phyloP scores from a whole-genome alignment of 352 stramenopile species.

The Phytophthora ohioensis region DNA sequence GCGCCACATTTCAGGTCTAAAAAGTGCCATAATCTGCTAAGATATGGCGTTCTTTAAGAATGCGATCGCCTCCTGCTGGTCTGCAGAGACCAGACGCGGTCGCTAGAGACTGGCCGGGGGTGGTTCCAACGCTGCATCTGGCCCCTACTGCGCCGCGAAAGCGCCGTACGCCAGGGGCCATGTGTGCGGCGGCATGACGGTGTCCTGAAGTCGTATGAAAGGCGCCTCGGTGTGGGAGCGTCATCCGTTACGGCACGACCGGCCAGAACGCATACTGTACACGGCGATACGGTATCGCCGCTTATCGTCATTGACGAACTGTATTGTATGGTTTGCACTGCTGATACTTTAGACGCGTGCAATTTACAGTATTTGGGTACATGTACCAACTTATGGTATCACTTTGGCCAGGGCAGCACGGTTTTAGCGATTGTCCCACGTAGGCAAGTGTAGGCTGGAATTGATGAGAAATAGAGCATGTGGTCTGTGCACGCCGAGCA shows the following conservation, averaged over 20 bases:
- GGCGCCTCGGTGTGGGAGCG: conserved; percentile 20
- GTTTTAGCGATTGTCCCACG: conserved; percentile 5
- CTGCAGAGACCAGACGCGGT: not conserved
- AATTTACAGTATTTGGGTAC: not conserved
- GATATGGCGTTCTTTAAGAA: not conserved
- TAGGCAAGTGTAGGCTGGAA: conserved; percentile 21
- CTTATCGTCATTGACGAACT: conserved; percentile 1
- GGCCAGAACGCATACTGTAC: conserved; percentile 2
- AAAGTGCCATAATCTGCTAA: not conserved
- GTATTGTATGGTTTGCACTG: not conserved
- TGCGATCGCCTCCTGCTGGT: not conserved
- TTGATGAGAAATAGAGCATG: conserved; percentile 22
- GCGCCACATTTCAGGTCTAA: not conserved
- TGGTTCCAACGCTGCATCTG: conserved; percentile 20
- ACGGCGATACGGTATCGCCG: not conserved
- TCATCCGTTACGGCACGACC: conserved; percentile 15
- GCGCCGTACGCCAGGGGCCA: conserved; percentile 24
- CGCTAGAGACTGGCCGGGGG: conserved; percentile 1
- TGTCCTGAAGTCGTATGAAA: conserved; percentile 17
- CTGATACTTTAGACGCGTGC: not conserved
- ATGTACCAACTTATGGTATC: not conserved
- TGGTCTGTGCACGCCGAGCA: conserved; percentile 8
- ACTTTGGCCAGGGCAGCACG: not conserved
- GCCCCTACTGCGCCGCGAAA: conserved; percentile 21
- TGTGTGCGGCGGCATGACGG: conserved; percentile 5